phyloP scores from a whole-genome alignment of 306 rosid species.

The Castanea sativa region DNA sequence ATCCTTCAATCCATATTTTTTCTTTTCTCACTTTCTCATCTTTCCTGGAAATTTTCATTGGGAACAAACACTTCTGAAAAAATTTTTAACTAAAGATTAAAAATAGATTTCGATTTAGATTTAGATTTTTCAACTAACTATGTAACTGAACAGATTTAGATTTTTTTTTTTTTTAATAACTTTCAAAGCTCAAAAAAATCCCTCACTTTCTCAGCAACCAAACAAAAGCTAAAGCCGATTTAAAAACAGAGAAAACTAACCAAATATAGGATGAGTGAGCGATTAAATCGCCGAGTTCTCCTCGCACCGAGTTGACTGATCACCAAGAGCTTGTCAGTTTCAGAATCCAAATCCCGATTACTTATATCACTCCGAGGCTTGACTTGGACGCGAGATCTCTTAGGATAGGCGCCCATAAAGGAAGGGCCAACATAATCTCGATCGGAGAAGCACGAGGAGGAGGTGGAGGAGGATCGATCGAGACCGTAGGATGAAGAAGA shows the following conservation, averaged over 20 bases:
- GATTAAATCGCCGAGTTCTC: constrained; percentile 20
- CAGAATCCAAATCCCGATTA: background rate
- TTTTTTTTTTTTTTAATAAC: too few species aligned
- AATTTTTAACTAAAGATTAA: too few species aligned
- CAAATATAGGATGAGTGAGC: constrained; percentile 36
- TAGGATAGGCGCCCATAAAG: constrained; percentile 55
- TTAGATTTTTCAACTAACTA: too few species aligned
- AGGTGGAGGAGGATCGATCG: constrained; percentile 20
- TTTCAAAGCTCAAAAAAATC: too few species aligned
- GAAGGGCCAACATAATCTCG: constrained; percentile 77
- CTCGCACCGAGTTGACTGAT: constrained; percentile 1
- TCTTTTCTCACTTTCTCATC: too few species aligned
- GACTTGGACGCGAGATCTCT: constrained; percentile 28
- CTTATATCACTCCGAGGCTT: background rate
- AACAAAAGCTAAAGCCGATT: background rate
- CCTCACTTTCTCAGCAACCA: background rate
- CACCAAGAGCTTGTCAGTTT: background rate
- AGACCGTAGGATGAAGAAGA: too few species aligned
- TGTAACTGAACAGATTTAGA: too few species aligned
- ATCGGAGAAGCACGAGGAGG: constrained; percentile 48
- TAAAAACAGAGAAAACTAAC: constrained; percentile 29
- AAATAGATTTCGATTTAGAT: too few species aligned
- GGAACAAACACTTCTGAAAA: too few species aligned
- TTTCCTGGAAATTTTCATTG: too few species aligned
- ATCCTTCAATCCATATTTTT: too few species aligned